Base-by-base conservation (phyloP, 2,329 filamentous ascomycete genomes). In the Aspergillus proliferans region DNA sequence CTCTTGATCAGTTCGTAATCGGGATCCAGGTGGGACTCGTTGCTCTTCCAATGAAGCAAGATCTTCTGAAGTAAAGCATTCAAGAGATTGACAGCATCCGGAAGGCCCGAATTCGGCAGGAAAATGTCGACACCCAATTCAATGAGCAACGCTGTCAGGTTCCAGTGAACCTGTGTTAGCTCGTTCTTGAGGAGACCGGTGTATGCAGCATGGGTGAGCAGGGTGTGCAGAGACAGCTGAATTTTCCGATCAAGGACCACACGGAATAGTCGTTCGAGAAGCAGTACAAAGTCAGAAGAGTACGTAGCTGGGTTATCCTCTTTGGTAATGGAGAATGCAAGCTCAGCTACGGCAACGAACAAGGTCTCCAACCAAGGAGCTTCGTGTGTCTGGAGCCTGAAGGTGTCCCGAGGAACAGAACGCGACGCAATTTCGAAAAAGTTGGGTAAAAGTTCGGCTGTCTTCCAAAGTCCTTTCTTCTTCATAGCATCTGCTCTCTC, bases 351-450 rank as follows among this genome's bases (percentile, higher is more conserved):
- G 26, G 64, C 63, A 21, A 70, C 66, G 47, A 78, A 77, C n/a
- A 76, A 60, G 2, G 67, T 68, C 57, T 77, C 74, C 45, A 80
- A 57, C 76, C 76, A 79, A 12, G 69, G 64, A 36, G 71, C 71
- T 58, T 79, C 76, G 21, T 69, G 60, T 6, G 68, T 68, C 54
- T 74, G 69, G 34, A 70, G 63, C 41, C 66, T 65, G 42, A 73
- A 72, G 9, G 69, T 68, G 48, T 71, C 66, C 48, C 71, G 64
- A 15, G 71, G 71, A 14, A 76, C 65, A 33, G 71, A 72, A 33
- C 72, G 68, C 21, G 72, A 69, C 3, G 74, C 72, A 49, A 75
- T 68, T 46, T 75, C 70, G 45, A 77, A 73, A 5, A 77, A 60
- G 7, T 71, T 59, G 1, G 74, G 69, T 2, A 64, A 64, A 47